A percentile compares a stretch with the other conserved stretches of the same genome.
These are phyloP conservation scores for Hypomontagnella submonticulosa DNA, from an alignment of 495 filamentous ascomycete species.

Conservation along the genomic window DNA sequence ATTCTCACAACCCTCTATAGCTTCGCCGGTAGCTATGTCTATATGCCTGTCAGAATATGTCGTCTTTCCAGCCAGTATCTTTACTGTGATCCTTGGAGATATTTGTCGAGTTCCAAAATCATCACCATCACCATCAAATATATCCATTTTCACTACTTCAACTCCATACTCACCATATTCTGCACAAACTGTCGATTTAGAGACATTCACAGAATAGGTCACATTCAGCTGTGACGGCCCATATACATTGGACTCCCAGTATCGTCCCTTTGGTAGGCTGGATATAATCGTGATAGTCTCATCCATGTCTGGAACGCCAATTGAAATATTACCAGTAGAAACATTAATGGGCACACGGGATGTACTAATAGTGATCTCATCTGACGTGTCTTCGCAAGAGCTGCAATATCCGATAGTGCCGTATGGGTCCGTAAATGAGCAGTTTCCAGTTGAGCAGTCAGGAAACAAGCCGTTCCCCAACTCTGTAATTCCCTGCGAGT, in stretches of 20 bases:
- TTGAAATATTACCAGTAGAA: too few species aligned
- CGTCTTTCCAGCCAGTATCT: conserved; percentile 8
- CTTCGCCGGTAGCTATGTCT: not conserved
- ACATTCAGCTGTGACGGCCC: not conserved
- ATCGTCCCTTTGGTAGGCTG: not conserved
- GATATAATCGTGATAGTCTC: not conserved
- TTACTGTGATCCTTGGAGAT: not conserved
- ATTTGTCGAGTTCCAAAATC: too few species aligned
- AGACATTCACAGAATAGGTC: not conserved
- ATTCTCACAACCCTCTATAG: not conserved
- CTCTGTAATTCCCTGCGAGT: not conserved
- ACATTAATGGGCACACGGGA: not conserved
- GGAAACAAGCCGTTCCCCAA: not conserved
- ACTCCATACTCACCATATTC: not conserved
- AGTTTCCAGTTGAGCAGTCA: conserved; percentile 6
- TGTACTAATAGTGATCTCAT: conserved; percentile 1
- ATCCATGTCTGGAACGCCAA: too few species aligned
- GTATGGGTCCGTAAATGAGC: not conserved
- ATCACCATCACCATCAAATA: not conserved
- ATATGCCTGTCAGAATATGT: conserved; percentile 1
- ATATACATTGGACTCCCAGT: not conserved
- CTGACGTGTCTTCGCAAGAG: not conserved
- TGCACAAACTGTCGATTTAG: too few species aligned
- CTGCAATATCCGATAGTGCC: conserved; percentile 7
- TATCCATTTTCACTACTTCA: not conserved